phyloP scores from a whole-genome alignment of 2,329 filamentous ascomycete genomes.

The Remersonia thermophila region DNA sequence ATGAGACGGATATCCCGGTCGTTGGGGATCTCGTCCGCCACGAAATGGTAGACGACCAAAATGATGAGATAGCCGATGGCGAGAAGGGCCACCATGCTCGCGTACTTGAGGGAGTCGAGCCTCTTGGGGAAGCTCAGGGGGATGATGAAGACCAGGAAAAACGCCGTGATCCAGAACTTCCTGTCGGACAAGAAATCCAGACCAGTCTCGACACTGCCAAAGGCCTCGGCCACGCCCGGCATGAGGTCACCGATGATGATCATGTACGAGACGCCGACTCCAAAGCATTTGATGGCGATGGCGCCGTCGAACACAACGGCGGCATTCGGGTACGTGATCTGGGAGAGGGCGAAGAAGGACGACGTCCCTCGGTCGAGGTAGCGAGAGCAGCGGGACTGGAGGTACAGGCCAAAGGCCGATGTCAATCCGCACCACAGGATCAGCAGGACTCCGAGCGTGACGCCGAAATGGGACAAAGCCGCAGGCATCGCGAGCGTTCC shows the following conservation, averaged over 20 bases:
- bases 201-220: conserved; percentile 50
- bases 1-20: conserved; percentile 63
- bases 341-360: conserved; percentile 93
- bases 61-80: conserved; percentile 92
- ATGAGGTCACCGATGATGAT: conserved; percentile 98
- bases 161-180: conserved; percentile 95
- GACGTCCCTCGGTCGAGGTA: conserved; percentile 82
- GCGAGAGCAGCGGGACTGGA: conserved; percentile 83
- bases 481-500: conserved; percentile 93
- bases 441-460: conserved; percentile 68
- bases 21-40: conserved; percentile 62
- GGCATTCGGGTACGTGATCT: conserved; percentile 92
- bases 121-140: conserved; percentile 84
- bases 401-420: conserved; percentile 84
- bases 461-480: conserved; percentile 90
- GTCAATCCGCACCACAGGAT: conserved; percentile 87
- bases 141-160: conserved; percentile 96
- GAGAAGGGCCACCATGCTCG: conserved; percentile 77
- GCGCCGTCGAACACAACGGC: conserved; percentile 91
- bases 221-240: conserved; percentile 82
- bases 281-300: conserved; percentile 96
- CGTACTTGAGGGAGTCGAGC: conserved; percentile 94
- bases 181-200: conserved; percentile 72
- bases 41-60: conserved; percentile 85
- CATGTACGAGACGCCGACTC: conserved; percentile 90